Conservation (phyloP, 2,329 filamentous ascomycete species). For the Leptographium lundbergii region DNA sequence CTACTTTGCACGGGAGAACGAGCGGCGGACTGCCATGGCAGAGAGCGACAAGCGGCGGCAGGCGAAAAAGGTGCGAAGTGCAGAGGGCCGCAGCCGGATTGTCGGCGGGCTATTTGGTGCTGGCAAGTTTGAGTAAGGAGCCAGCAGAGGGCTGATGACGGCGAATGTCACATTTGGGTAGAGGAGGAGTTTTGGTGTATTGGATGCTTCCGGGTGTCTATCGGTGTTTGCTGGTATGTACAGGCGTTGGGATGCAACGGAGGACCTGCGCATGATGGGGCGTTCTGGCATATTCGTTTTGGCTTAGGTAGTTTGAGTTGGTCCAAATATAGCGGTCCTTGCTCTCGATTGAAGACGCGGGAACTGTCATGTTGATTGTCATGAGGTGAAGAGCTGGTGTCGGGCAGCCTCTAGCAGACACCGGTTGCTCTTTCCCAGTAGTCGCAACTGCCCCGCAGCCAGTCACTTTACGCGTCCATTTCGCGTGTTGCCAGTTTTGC, state of each 20-base stretch:
- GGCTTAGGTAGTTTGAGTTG: not conserved
- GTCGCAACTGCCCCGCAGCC: not conserved
- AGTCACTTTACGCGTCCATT: not conserved
- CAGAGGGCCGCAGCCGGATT: constrained; percentile 40
- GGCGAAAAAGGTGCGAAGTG: constrained; percentile 44
- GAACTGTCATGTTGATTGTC: too few species aligned
- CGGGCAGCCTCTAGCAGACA: not conserved
- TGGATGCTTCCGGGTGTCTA: not conserved
- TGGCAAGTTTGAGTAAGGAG: constrained; percentile 36
- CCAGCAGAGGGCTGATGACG: not conserved
- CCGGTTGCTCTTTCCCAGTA: not conserved
- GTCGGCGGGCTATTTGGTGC: constrained; percentile 46
- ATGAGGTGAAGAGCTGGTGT: not conserved
- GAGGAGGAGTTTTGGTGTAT: not conserved
- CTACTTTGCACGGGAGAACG: constrained; percentile 47
- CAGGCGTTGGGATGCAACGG: not conserved
- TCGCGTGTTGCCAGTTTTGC: not conserved
- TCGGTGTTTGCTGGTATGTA: not conserved
- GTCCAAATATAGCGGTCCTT: not conserved
- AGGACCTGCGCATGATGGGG: not conserved
- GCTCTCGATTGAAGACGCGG: too few species aligned
- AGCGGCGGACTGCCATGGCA: constrained; percentile 39
- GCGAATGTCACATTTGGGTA: not conserved
- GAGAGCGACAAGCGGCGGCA: constrained; percentile 46
- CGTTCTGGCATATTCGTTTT: not conserved